Evolutionary conservation across 345 rosid species (phyloP).

Genomic region (Gossypium australe): DNA sequence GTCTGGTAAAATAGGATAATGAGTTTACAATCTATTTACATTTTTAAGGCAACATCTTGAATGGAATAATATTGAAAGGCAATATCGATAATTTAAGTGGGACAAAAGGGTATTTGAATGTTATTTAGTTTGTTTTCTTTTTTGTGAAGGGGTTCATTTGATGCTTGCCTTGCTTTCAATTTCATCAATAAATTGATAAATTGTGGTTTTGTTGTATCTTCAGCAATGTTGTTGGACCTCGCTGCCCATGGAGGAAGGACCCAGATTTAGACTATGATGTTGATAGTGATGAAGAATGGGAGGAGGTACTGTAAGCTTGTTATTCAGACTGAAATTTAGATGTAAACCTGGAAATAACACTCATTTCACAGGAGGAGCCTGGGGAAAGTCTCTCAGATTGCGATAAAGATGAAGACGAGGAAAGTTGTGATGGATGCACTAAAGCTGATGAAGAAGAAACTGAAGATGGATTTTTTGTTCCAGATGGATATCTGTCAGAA

Average conservation of each 20-base stretch:
- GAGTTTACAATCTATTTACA: neutral
- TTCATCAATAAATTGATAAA: constrained; percentile 4
- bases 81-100: neutral
- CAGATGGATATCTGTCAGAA: constrained; percentile 96
- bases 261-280: constrained; percentile 83
- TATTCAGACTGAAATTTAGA: constrained; percentile 3
- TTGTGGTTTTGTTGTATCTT: constrained; percentile 8
- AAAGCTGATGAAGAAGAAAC: constrained; percentile 78
- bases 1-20: neutral
- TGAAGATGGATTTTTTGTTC: constrained; percentile 91
- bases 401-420: constrained; percentile 69
- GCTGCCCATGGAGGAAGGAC: constrained; percentile 70
- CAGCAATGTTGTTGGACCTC: constrained; percentile 63
- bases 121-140: constrained; percentile 1
- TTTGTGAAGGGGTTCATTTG: neutral
- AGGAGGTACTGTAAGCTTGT: constrained; percentile 52
- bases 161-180: neutral
- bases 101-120: neutral
- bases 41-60: neutral
- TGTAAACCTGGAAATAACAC: constrained; percentile 5
- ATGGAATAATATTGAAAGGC: neutral
- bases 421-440: constrained; percentile 43
- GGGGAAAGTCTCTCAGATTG: constrained; percentile 98
- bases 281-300: constrained; percentile 98
- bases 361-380: constrained; percentile 71